phyloP scores from a whole-genome alignment of 345 rosid genomes.

The Triadica sebifera region DNA sequence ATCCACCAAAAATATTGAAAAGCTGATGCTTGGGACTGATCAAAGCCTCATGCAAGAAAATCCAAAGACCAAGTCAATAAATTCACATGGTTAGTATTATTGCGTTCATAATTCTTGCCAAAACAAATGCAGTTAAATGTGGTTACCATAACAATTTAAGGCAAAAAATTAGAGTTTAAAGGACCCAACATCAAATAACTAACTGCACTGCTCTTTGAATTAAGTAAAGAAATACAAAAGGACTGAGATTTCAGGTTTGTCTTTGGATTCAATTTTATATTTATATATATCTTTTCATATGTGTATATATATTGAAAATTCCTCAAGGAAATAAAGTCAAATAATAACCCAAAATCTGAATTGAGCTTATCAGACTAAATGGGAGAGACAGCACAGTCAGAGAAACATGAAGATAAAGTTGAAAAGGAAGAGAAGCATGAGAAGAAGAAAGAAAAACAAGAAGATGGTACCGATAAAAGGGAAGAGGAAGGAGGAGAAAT shows the following conservation, averaged over 20 bases:
- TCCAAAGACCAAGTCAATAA: not conserved
- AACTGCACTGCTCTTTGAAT: not conserved
- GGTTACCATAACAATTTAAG: not conserved
- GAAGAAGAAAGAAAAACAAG: constrained; percentile 32
- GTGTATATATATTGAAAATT: too few relatives aligned
- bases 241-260: constrained; percentile 21
- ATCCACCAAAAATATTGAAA: not conserved
- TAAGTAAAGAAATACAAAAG: not conserved
- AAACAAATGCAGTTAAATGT: not conserved
- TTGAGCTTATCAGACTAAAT: constrained; percentile 7
- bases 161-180: not conserved
- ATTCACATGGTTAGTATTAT: constrained; percentile 14
- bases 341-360: too few relatives aligned
- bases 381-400: constrained; percentile 36
- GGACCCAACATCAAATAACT: not conserved
- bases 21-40: too few relatives aligned
- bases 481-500: constrained; percentile 22
- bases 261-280: too few relatives aligned
- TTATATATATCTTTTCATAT: not conserved
- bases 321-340: too few relatives aligned
- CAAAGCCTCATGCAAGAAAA: too few relatives aligned
- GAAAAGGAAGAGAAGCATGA: constrained; percentile 26
- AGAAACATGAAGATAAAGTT: not conserved
- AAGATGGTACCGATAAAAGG: constrained; percentile 9
- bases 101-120: constrained; percentile 19